A percentile compares a stretch with the other conserved stretches of the same genome.
These are phyloP conservation scores for Venustampulla echinocandica DNA, from an alignment of 495 filamentous ascomycete genomes.

Conservation along the genomic window DNA sequence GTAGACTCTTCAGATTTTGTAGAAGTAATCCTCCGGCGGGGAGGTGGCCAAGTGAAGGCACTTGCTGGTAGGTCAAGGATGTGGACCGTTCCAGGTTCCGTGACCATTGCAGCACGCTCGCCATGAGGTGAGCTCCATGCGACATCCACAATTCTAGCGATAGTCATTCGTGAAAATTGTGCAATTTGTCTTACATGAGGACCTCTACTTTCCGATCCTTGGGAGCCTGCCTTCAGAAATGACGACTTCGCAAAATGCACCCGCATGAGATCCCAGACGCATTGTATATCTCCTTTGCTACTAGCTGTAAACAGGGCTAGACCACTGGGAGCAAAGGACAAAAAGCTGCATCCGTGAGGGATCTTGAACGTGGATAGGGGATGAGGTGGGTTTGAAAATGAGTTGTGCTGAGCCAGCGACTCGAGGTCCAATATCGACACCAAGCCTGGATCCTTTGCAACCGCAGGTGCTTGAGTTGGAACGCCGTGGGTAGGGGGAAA, in stretches of 20 bases:
- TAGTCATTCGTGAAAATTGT: constrained; percentile 80
- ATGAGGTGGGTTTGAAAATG: constrained; percentile 32
- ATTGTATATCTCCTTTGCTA: constrained; percentile 84
- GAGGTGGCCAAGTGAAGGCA: constrained; percentile 84
- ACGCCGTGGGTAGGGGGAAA: constrained; percentile 75
- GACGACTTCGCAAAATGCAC: constrained; percentile 47
- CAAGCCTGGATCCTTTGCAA: constrained; percentile 59
- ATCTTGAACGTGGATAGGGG: constrained; percentile 74
- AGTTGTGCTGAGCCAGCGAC: constrained; percentile 39
- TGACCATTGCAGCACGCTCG: constrained; percentile 75
- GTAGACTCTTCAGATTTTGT: constrained; percentile 36
- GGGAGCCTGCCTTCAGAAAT: constrained; percentile 37
- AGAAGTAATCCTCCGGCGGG: constrained; percentile 42
- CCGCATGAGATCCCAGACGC: constrained; percentile 88
- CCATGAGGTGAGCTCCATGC: constrained; percentile 77
- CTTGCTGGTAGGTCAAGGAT: constrained; percentile 75
- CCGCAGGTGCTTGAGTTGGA: constrained; percentile 30
- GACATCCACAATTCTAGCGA: constrained; percentile 81
- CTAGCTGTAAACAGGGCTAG: constrained; percentile 80
- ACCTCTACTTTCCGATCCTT: constrained; percentile 22
- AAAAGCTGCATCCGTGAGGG: constrained; percentile 78
- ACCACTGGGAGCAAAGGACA: constrained; percentile 82
- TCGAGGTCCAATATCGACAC: constrained; percentile 82
- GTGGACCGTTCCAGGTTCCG: constrained; percentile 88
- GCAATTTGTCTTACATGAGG: constrained; percentile 75